Evolutionary conservation across 2,329 filamentous ascomycete species (phyloP).

Genomic region (Tolypocladium sp.): DNA sequence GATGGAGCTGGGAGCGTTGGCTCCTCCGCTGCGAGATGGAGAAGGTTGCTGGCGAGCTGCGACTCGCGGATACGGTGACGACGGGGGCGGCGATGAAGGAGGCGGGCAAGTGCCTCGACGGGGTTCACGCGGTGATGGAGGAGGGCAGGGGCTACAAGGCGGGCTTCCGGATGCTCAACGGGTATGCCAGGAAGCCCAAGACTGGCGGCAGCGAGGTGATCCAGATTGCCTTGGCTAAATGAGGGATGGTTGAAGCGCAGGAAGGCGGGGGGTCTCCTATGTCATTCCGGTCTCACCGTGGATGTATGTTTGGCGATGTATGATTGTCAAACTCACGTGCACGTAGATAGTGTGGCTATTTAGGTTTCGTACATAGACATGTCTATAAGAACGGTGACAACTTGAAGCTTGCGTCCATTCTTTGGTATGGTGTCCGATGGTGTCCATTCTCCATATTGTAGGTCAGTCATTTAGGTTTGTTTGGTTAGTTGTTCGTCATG

Average conservation of each 20-base stretch:
- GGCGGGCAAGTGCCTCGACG: conserved; percentile 51
- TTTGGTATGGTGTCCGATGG: no score
- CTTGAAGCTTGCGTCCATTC: not conserved
- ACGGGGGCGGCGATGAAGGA: conserved; percentile 41
- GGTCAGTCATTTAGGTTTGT: no score
- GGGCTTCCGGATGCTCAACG: conserved; percentile 52
- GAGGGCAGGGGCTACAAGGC: conserved; percentile 52
- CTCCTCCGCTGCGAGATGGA: conserved; percentile 80
- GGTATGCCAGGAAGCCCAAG: conserved; percentile 54
- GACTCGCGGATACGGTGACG: conserved; percentile 43
- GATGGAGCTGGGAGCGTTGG: conserved; percentile 96
- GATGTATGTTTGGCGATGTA: no score
- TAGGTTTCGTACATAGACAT: not conserved
- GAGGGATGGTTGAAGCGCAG: conserved; percentile 4
- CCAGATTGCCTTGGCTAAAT: conserved; percentile 22
- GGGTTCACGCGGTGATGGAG: conserved; percentile 52
- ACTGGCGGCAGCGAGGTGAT: conserved; percentile 25
- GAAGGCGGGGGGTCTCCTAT: conserved; percentile 12
- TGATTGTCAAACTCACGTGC: not conserved
- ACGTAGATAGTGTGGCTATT: not conserved
- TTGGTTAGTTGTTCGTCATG: not conserved
- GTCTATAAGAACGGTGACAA: not conserved
- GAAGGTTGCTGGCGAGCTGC: conserved; percentile 59
- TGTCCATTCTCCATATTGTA: no score
- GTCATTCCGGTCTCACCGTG: conserved; percentile 1